Base-by-base conservation (phyloP, 495 filamentous ascomycete species). In the Penicillium flavigenum region DNA sequence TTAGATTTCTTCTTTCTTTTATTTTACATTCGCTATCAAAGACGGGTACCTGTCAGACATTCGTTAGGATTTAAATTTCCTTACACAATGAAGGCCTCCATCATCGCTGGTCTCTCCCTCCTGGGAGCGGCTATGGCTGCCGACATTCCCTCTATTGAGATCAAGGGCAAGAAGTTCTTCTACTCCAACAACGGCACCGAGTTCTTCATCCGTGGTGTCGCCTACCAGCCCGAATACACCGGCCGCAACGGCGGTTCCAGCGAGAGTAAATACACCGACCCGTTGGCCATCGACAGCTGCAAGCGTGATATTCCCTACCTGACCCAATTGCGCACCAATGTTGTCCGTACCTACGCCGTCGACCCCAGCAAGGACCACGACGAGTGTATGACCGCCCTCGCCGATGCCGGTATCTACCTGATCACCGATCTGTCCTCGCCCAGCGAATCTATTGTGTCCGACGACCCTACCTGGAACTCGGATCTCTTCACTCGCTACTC, bases 341-440 rank as follows among this genome's bases (percentile, higher is more conserved):
- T 87, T 52, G 90, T 98, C 70, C 94, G 94, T 69, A 92, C 92
- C 34, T 98, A 98, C 75, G 92, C 92, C 58, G 84, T 98, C 63
- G 84, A 98, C 76, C 89, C 94, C 19, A 83, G 78, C 20, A 65
- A 76, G 51, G 81, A 93, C 74, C 94, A 98, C 76, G 79, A 79
- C 26, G 77, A 76, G 31, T 98, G 94, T 77, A 97, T 98, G 94
- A 75, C 81, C 49, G 71, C 91, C 63, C 79, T 98, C n/a, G 80
- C 88, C 29, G 86, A 89, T 60, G 91, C 90, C 49, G 95, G 92
- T 60, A 98, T 98, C 76, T 98, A 98, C 71, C 85, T 98, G 46
- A 86, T 98, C 64, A 85, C 89, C 60, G 94, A 98, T 76, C 77
- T 98, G 62, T 90, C 88, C 36, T 84, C 92, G 63, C 95, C 94